Evolutionary conservation across 2,329 filamentous ascomycete genomes (phyloP), one percentile per base, ranked within the genome.

Genomic region (Amesomyces nigricolor): DNA sequence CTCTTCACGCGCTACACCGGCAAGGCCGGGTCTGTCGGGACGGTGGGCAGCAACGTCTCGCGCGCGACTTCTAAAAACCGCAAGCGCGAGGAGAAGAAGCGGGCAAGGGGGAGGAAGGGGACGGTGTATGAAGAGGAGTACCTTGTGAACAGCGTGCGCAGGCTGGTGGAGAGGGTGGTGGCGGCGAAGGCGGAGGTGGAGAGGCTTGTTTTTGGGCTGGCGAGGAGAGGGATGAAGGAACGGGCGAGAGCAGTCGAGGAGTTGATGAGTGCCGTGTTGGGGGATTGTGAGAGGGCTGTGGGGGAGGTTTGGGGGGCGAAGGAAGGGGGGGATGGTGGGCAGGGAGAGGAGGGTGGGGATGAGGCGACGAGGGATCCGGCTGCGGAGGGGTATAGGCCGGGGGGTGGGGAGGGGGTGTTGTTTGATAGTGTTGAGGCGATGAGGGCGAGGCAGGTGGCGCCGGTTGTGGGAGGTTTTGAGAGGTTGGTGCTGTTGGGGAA

Each of bases 111-210:
- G 22, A 92, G 96, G 70, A 97, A 97, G 76, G 94, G 94, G 10
- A 96, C 89, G 14, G 89, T 99, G 5, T 99, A 99, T 70, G 94
- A 99, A 71, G 92, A 97, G 68, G 94, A 97, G 71, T 99, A 99
- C 70, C 81, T 99, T 5, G 86, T 96, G 56, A 94, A 91, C 69
- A 92, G 87, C 63, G 85, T 97, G 37, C 82, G 86, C 11, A 79
- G 94, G 22, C 78, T 99, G 35, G 82, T 96, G 13, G 90, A 95
- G 69, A 80, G 91, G 37, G 83, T 96, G 19, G 90, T 91, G 69
- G 77, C 77, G 19, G 79, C 86, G 2, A 80, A 84, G 49, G 78
- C 81, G 0, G 94, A 99, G 68, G 82, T 89, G 0, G 80, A 83
- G 66, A 74, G 85, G 14, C 77, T 97, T 7, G 80, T 96, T 0